Conservation (phyloP, 805 yeast species). For the Zygosaccharomyces bisporus region DNA sequence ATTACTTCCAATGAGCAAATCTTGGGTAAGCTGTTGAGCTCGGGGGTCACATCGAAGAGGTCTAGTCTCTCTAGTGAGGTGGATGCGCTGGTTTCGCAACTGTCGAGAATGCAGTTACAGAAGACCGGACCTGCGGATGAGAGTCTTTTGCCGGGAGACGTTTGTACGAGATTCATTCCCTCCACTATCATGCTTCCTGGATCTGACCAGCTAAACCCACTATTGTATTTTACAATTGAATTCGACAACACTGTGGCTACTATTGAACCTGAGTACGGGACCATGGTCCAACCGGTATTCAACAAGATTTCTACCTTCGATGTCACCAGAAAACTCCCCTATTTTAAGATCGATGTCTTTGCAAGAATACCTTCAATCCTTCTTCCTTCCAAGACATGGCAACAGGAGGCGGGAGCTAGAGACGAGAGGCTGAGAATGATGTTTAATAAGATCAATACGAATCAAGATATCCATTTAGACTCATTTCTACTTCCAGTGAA, state of each 20-base stretch:
- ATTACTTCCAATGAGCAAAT: constrained; percentile 61
- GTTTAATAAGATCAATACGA: constrained; percentile 38
- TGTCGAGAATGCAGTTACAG: constrained; percentile 25
- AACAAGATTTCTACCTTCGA: constrained; percentile 90
- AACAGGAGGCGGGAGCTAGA: constrained; percentile 28
- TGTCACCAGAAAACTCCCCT: constrained; percentile 60
- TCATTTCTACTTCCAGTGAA: constrained; percentile 60
- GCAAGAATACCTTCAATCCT: constrained; percentile 69
- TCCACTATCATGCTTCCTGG: constrained; percentile 54
- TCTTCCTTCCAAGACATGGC: constrained; percentile 42
- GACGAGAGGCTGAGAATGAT: constrained; percentile 30
- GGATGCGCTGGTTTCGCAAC: constrained; percentile 27
- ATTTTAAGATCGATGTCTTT: constrained; percentile 71
- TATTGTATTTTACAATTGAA: constrained; percentile 83
- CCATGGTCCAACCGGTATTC: constrained; percentile 74
- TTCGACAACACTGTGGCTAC: constrained; percentile 92
- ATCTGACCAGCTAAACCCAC: constrained; percentile 53
- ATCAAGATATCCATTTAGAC: constrained; percentile 73
- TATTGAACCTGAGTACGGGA: constrained; percentile 81
- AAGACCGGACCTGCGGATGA: constrained; percentile 38
- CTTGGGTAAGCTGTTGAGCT: constrained; percentile 59
- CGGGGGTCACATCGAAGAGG: constrained; percentile 40
- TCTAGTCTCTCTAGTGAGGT: constrained; percentile 20
- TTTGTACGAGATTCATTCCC: constrained; percentile 42
- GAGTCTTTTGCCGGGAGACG: constrained; percentile 32